Base-by-base conservation (phyloP, 768 basidiomycete species). In the Leccinellum rugosiceps region DNA sequence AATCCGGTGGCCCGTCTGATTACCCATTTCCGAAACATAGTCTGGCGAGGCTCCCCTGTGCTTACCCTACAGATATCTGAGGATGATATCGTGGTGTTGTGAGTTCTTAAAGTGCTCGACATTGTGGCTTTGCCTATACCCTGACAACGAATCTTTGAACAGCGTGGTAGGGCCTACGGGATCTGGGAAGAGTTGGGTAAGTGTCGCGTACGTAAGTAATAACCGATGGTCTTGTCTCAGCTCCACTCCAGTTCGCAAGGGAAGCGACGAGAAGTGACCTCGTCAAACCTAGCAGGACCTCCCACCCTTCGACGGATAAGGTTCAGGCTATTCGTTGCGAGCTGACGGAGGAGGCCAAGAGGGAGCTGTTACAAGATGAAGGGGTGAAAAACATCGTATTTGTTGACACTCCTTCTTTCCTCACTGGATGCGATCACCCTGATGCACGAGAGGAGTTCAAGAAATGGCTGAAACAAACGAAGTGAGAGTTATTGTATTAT, bases 371-470 rank as follows among this genome's bases (percentile, higher is more conserved):
- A 15, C 19, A 45, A 4, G 56, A 43, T 19, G 41, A 54, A 3
- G 59, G 58, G 1, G 6, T 59, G 17, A 52, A 52, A 30, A 50
- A 46, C 13, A 53, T 67, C 17, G 60, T 69, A 15, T 63, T 68
- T 23, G 43, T 67, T 17, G 67, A 68, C 35, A 67, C 63, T 0
- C 67, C 67, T 19, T 68, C 66, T 1, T 68, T 66, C 31, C 50
- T 55, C 45, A 66, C 65, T 2, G 65, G 23, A 31, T 47, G 41
- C 4, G 31, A 50, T 13, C 13, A 49, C 15, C 48, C 32, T 4
- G 52, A 66, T 44, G 51, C 64, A 11, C 32, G 25, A 15, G 15
- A 32, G 11, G 54, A 57, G 58, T 23, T 68, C 2, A 7, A 3
- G 0, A n/a, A 26, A 9, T 63, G 64, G 61, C 3, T 58, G 1